Evolutionary conservation across 371 early-diverging fungal genomes (phyloP).

Genomic region (Mucor racemosus): DNA sequence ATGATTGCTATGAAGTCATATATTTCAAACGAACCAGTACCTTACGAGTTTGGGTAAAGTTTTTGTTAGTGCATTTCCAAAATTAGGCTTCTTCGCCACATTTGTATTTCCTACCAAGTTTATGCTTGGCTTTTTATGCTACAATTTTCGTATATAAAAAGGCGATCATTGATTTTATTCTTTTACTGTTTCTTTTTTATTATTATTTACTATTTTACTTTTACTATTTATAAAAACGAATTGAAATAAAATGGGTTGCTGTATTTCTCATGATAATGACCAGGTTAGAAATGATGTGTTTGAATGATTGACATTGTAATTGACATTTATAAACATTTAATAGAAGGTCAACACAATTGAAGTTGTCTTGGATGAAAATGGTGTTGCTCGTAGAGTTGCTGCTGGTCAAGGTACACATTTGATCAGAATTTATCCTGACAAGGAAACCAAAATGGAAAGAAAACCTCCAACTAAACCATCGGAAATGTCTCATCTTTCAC

Average conservation of each 20-base stretch:
- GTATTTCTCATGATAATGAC: conserved; percentile 26
- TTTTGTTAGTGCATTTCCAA: conserved; percentile 4
- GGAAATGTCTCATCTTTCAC: conserved; percentile 16
- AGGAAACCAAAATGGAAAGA: conserved; percentile 21
- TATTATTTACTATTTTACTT: background rate
- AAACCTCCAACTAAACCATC: conserved; percentile 19
- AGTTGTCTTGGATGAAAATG: conserved; percentile 44
- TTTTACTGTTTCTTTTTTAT: background rate
- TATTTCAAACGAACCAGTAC: no score
- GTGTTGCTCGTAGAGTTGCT: conserved; percentile 43
- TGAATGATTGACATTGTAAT: background rate
- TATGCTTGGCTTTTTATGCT: background rate
- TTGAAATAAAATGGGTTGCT: conserved; percentile 24
- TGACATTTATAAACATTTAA: background rate
- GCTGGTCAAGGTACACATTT: conserved; percentile 49
- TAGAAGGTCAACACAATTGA: conserved; percentile 40
- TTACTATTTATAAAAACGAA: background rate
- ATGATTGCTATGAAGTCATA: no score
- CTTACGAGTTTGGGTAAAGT: background rate
- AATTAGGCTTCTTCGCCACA: conserved; percentile 1
- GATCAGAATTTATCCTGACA: conserved; percentile 30
- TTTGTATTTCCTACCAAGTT: conserved; percentile 1
- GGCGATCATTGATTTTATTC: background rate
- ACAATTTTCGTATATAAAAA: background rate
- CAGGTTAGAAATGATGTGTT: background rate